A percentile compares a stretch with the other conserved stretches of the same genome.
Evolutionary conservation across 1,284 basidiomycete species (phyloP).

Genomic region (Meripilus lineatus): DNA sequence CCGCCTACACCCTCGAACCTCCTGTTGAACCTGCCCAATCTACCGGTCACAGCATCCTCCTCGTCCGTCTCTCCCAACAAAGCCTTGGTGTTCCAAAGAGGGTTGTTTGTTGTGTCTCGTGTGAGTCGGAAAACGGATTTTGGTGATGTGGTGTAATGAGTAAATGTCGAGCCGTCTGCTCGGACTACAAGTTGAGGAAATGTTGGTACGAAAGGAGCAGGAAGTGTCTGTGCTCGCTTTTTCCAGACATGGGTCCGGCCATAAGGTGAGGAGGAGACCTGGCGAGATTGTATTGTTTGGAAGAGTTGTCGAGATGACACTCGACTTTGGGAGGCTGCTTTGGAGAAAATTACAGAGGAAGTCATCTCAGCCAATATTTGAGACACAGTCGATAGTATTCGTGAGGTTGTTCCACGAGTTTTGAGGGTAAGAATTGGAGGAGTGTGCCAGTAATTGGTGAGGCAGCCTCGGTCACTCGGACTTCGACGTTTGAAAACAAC

Average conservation of each 20-base stretch:
- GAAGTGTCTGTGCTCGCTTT: conserved; percentile 58
- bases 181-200: conserved; percentile 81
- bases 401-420: too few relatives aligned
- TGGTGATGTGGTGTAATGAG: conserved; percentile 83
- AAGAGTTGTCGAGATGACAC: too few relatives aligned
- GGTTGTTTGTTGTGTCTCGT: conserved; percentile 83
- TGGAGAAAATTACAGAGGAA: too few relatives aligned
- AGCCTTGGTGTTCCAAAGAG: conserved; percentile 64
- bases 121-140: conserved; percentile 69
- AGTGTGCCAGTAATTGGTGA: too few relatives aligned
- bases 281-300: conserved; percentile 28
- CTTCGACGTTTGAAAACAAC: too few relatives aligned
- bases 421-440: too few relatives aligned
- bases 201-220: conserved; percentile 77
- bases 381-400: too few relatives aligned
- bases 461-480: too few relatives aligned
- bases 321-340: too few relatives aligned
- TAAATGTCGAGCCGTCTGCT: conserved; percentile 84
- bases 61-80: conserved; percentile 51
- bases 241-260: conserved; percentile 75
- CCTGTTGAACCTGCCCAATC: conserved; percentile 76
- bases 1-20: conserved; percentile 62
- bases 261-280: conserved; percentile 64
- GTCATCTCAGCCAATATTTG: too few relatives aligned
- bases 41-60: conserved; percentile 62